Conservation (phyloP, 2,329 filamentous ascomycete species). For the Aspergillus udagawae region DNA sequence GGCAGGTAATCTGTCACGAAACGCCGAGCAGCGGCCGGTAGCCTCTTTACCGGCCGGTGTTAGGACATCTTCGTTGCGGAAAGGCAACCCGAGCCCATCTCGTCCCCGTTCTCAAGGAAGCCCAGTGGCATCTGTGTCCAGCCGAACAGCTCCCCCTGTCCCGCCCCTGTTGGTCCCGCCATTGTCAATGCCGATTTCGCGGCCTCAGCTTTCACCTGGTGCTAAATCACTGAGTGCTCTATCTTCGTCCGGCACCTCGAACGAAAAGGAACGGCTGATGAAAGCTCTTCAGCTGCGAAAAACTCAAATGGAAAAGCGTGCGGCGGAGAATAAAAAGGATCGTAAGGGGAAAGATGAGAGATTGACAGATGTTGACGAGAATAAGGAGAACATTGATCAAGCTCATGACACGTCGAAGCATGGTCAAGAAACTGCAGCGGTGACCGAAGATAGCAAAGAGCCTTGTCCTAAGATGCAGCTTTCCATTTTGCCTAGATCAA, state of each 20-base stretch:
- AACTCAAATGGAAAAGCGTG: slow-evolving; percentile 60
- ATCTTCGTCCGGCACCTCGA: slow-evolving; percentile 61
- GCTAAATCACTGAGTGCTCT: slow-evolving; percentile 44
- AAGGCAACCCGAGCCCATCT: slow-evolving; percentile 46
- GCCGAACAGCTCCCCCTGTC: slow-evolving; percentile 31
- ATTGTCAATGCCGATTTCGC: slow-evolving; percentile 30
- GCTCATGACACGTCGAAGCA: slow-evolving; percentile 11
- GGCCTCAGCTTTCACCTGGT: slow-evolving; percentile 35
- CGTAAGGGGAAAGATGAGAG: slow-evolving; percentile 15
- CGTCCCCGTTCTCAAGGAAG: slow-evolving; percentile 45
- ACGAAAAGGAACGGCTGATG: slow-evolving; percentile 88
- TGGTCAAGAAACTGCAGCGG: slow-evolving; percentile 4
- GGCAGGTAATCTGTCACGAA: slow-evolving; percentile 45
- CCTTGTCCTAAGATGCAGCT: slow-evolving; percentile 10
- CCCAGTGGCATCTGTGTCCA: slow-evolving; percentile 25
- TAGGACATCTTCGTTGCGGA: slow-evolving; percentile 54
- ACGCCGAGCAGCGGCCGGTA: slow-evolving; percentile 61
- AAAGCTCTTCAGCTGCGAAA: slow-evolving; percentile 89
- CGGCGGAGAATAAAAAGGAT: slow-evolving; percentile 27
- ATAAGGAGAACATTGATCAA: slow-evolving; percentile 29
- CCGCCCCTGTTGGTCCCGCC: slow-evolving; percentile 39
- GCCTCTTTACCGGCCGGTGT: slow-evolving; percentile 78
- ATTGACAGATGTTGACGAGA: slow-evolving; percentile 11
- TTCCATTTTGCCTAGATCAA: slow-evolving; percentile 5
- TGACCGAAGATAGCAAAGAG: slow-evolving; percentile 12